Evolutionary conservation across 2,329 filamentous ascomycete species (phyloP).

Genomic region (Amauroascus verrucosus): DNA sequence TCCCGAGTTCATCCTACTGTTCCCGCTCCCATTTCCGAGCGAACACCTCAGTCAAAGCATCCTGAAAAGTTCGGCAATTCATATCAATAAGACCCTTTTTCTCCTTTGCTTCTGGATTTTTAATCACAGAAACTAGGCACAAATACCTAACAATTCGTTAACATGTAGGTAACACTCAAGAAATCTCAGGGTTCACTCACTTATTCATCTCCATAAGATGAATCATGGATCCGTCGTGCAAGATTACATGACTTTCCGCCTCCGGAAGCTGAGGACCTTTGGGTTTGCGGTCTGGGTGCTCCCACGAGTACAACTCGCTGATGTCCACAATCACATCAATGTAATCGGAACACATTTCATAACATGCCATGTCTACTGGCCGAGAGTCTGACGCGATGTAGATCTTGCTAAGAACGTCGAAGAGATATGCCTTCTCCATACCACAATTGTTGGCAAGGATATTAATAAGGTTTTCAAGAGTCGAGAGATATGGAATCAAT

Average conservation of each 20-base stretch:
- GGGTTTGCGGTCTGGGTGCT: constrained; percentile 36
- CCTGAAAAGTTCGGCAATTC: constrained; percentile 55
- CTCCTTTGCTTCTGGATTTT: constrained; percentile 53
- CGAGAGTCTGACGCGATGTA: constrained; percentile 95
- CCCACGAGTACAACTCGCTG: constrained; percentile 85
- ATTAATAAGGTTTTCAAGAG: constrained; percentile 86
- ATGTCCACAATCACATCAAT: constrained; percentile 98
- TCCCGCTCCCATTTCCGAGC: constrained; percentile 38
- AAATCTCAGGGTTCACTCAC: constrained; percentile 29
- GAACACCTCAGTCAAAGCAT: constrained; percentile 53
- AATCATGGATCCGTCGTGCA: constrained; percentile 53
- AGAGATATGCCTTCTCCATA: constrained; percentile 96
- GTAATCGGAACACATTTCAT: constrained; percentile 97
- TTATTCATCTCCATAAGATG: constrained; percentile 58
- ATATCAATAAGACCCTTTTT: constrained; percentile 57
- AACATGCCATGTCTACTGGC: constrained; percentile 87
- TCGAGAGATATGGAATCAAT: constrained; percentile 83
- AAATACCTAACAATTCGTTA: constrained; percentile 43
- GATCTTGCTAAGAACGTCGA: constrained; percentile 95
- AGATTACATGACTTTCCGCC: constrained; percentile 52
- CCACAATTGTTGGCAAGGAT: constrained; percentile 86
- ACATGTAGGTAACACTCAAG: background rate
- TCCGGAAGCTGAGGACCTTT: constrained; percentile 41
- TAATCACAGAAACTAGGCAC: constrained; percentile 55
- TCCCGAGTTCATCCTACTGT: background rate